Conservation (phyloP, 495 filamentous ascomycete genomes). For the Tuber magnatum region DNA sequence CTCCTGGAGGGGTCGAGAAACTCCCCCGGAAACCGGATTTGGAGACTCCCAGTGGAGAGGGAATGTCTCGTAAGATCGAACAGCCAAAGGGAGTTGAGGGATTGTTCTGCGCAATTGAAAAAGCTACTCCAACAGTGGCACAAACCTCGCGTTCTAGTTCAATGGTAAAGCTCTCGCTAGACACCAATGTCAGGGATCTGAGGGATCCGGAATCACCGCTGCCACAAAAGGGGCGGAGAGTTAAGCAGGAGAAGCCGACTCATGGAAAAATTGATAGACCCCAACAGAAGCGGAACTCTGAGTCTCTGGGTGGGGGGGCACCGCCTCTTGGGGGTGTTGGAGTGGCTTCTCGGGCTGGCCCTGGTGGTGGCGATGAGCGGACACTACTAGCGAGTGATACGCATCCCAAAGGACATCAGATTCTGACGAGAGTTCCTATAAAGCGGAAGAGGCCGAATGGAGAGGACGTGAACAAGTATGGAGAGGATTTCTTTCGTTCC, state of each 20-base stretch:
- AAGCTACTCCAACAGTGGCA: background rate
- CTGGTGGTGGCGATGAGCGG: background rate
- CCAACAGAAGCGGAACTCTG: background rate
- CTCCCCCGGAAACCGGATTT: background rate
- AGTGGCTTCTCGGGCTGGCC: background rate
- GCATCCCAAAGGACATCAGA: background rate
- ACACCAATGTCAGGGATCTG: background rate
- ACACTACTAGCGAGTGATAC: background rate
- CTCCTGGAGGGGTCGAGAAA: background rate
- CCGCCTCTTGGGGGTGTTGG: background rate
- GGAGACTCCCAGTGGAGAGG: background rate
- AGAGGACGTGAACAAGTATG: background rate
- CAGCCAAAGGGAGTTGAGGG: background rate
- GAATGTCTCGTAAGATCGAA: background rate
- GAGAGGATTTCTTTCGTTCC: background rate
- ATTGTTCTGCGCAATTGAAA: background rate
- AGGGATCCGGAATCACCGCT: background rate
- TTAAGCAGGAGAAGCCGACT: background rate
- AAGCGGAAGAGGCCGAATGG: background rate
- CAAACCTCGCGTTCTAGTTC: background rate
- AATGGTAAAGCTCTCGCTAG: background rate
- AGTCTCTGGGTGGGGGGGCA: background rate
- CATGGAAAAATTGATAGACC: background rate
- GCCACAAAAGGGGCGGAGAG: background rate
- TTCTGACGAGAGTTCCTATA: background rate